These are phyloP conservation scores for Colletotrichum zoysiae DNA, from an alignment of 2,329 filamentous ascomycete genomes.

Conservation along the genomic window DNA sequence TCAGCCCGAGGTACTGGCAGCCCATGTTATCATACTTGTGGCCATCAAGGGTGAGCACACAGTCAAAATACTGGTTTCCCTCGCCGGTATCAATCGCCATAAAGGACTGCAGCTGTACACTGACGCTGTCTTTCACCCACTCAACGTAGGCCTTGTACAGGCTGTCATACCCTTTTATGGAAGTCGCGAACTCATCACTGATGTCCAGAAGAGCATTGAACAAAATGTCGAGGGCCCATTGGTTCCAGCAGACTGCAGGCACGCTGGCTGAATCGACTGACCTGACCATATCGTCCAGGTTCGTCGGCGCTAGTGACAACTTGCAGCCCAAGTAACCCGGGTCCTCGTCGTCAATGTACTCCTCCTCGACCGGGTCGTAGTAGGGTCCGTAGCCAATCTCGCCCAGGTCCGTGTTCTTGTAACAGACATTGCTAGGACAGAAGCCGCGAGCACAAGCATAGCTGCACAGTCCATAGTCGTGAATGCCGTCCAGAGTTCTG, in stretches of 20 bases:
- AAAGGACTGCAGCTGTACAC: neutral
- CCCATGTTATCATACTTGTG: neutral
- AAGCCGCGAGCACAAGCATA: neutral
- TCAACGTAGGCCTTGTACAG: neutral
- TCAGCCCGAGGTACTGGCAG: neutral
- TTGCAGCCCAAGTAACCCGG: neutral
- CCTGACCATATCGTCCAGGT: neutral
- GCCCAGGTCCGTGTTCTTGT: neutral
- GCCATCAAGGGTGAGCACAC: neutral
- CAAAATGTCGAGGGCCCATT: neutral
- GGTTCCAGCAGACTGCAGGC: neutral
- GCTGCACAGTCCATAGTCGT: neutral
- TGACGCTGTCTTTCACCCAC: neutral
- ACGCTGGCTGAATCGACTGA: neutral
- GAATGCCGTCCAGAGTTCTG: neutral
- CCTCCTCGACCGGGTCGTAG: neutral
- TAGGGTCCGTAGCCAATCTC: neutral
- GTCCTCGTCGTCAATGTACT: neutral
- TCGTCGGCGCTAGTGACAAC: neutral
- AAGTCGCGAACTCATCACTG: neutral
- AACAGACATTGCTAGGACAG: neutral
- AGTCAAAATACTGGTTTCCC: conserved; percentile 1
- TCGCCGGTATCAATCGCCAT: neutral
- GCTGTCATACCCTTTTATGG: neutral
- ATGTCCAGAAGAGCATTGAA: neutral